Evolutionary conservation across 2,329 filamentous ascomycete species (phyloP), one percentile per base, ranked within the genome.

Genomic region (Aspergillus udagawae): DNA sequence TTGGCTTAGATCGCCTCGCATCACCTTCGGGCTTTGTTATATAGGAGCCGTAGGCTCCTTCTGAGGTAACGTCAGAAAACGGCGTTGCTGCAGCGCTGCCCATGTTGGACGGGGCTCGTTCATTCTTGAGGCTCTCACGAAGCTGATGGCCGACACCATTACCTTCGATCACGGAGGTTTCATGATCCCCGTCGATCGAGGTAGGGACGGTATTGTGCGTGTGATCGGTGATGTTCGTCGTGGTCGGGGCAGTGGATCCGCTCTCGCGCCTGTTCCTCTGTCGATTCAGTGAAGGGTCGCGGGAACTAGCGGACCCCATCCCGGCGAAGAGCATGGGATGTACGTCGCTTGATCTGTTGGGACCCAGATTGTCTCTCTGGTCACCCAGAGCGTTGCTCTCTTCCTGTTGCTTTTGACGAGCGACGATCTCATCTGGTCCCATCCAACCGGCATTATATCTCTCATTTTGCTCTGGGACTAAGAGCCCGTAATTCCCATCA

Each of bases 401-500:
- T 25, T 55, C 27, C 25, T 55, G 56, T 52, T 67, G 62, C 28
- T 60, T 63, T 51, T 68, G 68, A 49, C 61, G 63, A 17, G 57
- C 55, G 14, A 60, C 58, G 20, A 64, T 62, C 29, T 75, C 77
- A 47, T 77, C 77, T 32, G 75, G 60, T 23, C 75, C 79, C 73
- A 85, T 79, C 82, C 82, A 86, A 29, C 80, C 75, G 17, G 79
- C 79, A 56, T 83, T 80, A 52, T 76, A 73, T 60, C 75, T 81
- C 58, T 71, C 68, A 51, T 73, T 64, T 49, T 64, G 65, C 41
- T 65, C 67, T 20, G 66, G 28, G 28, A 0, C 60, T 17, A 56
- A 56, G 29, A 56, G 59, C 5, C 54, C 56, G 45, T 56, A 62
- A 44, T 35, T 42, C 14, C 47, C 49, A 32, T 35, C 57, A 20